These are phyloP conservation scores for Gymnopus androsaceus DNA, from an alignment of 1,284 basidiomycete species.

Conservation along the genomic window DNA sequence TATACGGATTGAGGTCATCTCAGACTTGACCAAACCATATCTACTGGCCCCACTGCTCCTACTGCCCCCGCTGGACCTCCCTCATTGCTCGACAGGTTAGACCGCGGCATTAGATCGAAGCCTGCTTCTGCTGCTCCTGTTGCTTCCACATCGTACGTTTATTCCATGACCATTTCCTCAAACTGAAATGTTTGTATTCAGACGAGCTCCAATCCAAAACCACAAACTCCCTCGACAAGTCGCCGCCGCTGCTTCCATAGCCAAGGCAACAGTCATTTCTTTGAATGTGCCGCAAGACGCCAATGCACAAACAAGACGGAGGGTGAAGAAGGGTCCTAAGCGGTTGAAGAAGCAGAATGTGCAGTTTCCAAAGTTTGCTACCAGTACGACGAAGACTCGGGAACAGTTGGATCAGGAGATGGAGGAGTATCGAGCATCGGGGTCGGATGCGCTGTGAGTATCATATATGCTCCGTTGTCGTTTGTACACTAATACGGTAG, in stretches of 20 bases:
- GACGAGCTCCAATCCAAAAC: constrained; percentile 7
- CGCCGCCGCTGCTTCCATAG: constrained; percentile 23
- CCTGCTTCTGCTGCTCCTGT: neutral
- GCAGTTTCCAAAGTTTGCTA: constrained; percentile 10
- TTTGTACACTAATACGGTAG: too few species aligned
- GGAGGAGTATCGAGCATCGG: constrained; percentile 71
- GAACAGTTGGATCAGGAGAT: constrained; percentile 66
- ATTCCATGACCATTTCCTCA: neutral
- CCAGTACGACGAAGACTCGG: constrained; percentile 32
- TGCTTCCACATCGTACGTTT: neutral
- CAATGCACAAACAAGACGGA: constrained; percentile 31
- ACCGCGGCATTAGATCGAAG: neutral
- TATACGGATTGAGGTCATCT: constrained; percentile 68
- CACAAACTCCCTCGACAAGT: constrained; percentile 19
- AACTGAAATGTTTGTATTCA: neutral
- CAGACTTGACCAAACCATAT: constrained; percentile 36
- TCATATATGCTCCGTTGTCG: too few species aligned
- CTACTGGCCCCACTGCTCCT: constrained; percentile 19
- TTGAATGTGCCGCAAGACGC: constrained; percentile 15
- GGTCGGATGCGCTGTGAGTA: too few species aligned
- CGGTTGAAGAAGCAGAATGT: constrained; percentile 55
- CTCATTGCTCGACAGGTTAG: constrained; percentile 24
- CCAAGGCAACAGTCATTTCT: constrained; percentile 18
- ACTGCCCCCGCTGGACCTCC: constrained; percentile 21
- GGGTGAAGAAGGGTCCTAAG: constrained; percentile 63